Conservation (phyloP, 2,329 filamentous ascomycete species). For the Nemania serpens region DNA sequence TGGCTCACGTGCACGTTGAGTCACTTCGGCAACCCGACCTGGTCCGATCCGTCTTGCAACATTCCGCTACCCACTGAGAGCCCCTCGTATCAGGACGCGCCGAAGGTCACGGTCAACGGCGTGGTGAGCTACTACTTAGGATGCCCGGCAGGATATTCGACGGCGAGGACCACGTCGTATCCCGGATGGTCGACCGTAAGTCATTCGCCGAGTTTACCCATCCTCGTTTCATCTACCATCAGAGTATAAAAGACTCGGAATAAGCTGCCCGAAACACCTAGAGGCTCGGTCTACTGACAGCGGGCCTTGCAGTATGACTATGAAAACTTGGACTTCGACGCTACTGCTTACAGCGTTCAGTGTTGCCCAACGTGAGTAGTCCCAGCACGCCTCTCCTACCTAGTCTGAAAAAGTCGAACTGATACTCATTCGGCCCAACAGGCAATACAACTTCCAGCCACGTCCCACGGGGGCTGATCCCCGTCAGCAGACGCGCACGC, state of each 20-base stretch:
- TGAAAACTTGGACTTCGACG: conserved; percentile 21
- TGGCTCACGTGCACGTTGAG: conserved; percentile 24
- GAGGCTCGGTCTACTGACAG: background rate
- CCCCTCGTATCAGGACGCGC: conserved; percentile 1
- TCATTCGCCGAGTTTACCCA: background rate
- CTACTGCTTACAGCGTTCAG: conserved; percentile 8
- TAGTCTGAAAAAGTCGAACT: background rate
- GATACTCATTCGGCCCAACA: background rate
- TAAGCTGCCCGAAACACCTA: too few species aligned
- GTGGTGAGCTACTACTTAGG: conserved; percentile 24
- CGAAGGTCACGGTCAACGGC: conserved; percentile 9
- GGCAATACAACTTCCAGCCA: conserved; percentile 18
- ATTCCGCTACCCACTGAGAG: background rate
- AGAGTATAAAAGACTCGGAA: background rate
- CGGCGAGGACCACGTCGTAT: background rate
- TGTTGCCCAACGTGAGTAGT: conserved; percentile 30
- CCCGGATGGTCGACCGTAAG: conserved; percentile 1
- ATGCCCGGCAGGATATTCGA: conserved; percentile 18
- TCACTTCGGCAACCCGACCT: conserved; percentile 16
- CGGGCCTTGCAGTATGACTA: background rate
- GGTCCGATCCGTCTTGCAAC: conserved; percentile 6
- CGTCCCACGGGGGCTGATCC: background rate
- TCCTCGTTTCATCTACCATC: background rate
- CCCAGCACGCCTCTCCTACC: background rate
- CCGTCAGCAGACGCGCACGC: conserved; percentile 15